phyloP scores from a whole-genome alignment of 306 rosid species.

The Acmispon strigosus region DNA sequence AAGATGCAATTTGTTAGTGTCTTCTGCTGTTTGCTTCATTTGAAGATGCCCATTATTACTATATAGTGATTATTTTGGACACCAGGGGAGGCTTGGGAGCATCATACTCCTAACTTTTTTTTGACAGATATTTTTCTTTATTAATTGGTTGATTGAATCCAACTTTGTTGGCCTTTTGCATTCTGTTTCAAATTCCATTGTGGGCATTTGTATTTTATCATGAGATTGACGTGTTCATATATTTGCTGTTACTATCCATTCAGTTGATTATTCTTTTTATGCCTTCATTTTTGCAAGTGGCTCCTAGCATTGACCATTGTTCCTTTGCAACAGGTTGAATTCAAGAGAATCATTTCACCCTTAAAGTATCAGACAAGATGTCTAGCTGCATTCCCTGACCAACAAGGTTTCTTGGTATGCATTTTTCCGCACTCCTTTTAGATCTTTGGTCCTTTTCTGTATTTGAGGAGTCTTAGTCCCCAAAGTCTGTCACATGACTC shows the following conservation, averaged over 20 bases:
- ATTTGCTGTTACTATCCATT: neutral
- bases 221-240: neutral
- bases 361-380: constrained; percentile 91
- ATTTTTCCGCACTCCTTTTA: constrained; percentile 4
- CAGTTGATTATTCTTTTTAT: neutral
- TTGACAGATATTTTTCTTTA: neutral
- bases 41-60: neutral
- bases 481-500: too few species aligned
- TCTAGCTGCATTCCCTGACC: constrained; percentile 92
- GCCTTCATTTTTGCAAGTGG: constrained; percentile 1
- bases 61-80: neutral
- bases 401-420: constrained; percentile 88
- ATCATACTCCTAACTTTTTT: neutral
- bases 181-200: neutral
- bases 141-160: neutral
- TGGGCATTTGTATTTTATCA: neutral
- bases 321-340: constrained; percentile 51
- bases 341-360: constrained; percentile 73
- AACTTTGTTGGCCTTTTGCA: neutral
- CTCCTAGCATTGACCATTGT: neutral
- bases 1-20: neutral
- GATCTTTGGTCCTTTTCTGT: constrained; percentile 9
- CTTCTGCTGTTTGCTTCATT: neutral
- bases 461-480: constrained; percentile 1
- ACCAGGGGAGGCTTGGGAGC: neutral